Conservation (phyloP, 2,329 filamentous ascomycete genomes). For the Fusarium fracticaudum region DNA sequence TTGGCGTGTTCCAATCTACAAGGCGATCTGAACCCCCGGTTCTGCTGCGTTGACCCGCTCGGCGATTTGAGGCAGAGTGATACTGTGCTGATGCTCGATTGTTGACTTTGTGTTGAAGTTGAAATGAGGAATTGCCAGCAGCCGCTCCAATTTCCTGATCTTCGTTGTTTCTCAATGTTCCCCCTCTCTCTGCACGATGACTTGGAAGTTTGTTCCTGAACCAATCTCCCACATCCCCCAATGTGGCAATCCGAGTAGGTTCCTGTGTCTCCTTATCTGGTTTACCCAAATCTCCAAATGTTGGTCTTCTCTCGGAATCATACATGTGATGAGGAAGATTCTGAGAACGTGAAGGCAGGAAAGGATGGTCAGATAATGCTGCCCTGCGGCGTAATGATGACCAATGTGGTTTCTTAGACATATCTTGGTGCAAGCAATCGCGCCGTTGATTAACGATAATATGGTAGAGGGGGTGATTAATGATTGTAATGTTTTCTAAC, state of each 20-base stretch:
- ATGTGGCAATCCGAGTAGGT: constrained; percentile 11
- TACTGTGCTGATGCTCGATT: background rate
- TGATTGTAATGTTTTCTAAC: background rate
- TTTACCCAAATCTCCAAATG: constrained; percentile 40
- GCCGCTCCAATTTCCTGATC: constrained; percentile 42
- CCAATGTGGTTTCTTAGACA: constrained; percentile 14
- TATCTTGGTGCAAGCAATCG: background rate
- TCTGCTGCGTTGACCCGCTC: constrained; percentile 25
- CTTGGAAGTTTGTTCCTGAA: constrained; percentile 60
- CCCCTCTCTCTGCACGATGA: constrained; percentile 60
- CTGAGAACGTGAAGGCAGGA: background rate
- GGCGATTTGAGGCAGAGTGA: constrained; percentile 16
- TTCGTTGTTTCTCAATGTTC: constrained; percentile 53
- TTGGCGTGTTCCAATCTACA: constrained; percentile 50
- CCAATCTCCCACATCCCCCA: constrained; percentile 49
- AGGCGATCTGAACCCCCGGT: constrained; percentile 46
- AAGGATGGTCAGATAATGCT: background rate
- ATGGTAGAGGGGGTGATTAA: background rate
- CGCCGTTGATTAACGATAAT: background rate
- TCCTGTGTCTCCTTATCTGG: constrained; percentile 52
- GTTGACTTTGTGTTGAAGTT: background rate
- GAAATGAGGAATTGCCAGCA: background rate
- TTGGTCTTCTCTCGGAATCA: constrained; percentile 1
- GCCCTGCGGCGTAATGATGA: constrained; percentile 4
- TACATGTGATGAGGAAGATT: background rate